Percentiles rank a stretch among this genome's conserved stretches.
phyloP scores from a whole-genome alignment of 2,329 filamentous ascomycete species.

The Apiospora arundinis region DNA sequence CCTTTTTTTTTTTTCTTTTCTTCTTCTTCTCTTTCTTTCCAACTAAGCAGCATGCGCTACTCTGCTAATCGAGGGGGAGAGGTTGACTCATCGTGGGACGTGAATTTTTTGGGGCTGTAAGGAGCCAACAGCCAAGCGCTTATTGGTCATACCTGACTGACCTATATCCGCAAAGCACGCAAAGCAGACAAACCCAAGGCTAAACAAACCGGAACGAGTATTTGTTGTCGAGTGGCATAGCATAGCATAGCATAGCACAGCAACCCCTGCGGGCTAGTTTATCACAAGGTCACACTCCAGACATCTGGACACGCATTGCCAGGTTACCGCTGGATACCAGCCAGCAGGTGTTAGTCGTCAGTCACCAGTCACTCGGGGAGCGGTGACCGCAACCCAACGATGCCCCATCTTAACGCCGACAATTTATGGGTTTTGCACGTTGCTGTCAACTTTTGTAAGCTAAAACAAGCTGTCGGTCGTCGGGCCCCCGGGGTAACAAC shows the following conservation, averaged over 20 bases:
- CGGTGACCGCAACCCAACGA: background rate
- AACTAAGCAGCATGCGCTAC: background rate
- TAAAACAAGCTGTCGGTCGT: background rate
- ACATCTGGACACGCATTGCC: background rate
- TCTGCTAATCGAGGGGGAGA: conserved; percentile 16
- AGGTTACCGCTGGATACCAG: conserved; percentile 14
- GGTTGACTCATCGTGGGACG: conserved; percentile 23
- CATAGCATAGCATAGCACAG: conserved; percentile 1
- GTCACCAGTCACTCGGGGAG: background rate
- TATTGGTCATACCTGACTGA: conserved; percentile 21
- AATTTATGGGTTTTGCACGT: conserved; percentile 9
- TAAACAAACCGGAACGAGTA: background rate
- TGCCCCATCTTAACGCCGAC: conserved; percentile 9
- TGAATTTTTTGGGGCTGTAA: conserved; percentile 20
- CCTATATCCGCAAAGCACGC: conserved; percentile 4
- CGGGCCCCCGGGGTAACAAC: background rate
- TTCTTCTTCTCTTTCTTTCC: too few species aligned
- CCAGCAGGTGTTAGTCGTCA: background rate
- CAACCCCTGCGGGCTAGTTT: background rate
- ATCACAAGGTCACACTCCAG: background rate
- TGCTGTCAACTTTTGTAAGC: conserved; percentile 12
- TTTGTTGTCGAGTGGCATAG: conserved; percentile 10
- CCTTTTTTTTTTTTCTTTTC: too few species aligned
- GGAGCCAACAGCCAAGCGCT: background rate
- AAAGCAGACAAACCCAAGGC: background rate